phyloP scores from a whole-genome alignment of 2,329 filamentous ascomycete genomes.

The Arthroderma sp. region DNA sequence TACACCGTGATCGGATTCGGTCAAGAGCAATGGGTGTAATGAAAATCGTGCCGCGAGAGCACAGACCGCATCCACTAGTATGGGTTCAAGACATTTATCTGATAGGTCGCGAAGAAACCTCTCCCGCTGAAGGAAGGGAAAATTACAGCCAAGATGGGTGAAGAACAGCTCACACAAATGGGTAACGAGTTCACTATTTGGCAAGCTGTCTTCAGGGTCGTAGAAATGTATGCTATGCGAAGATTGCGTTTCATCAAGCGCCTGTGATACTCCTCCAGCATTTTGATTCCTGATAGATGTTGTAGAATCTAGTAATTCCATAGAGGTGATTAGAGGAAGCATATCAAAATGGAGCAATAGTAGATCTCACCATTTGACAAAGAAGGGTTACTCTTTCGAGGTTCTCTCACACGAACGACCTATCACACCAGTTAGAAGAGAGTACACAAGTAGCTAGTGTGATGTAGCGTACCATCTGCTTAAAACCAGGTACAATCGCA shows the following conservation, averaged over 20 bases:
- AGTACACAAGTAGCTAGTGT: not conserved
- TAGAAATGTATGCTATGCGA: conserved; percentile 52
- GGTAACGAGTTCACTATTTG: conserved; percentile 62
- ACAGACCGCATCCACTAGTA: conserved; percentile 76
- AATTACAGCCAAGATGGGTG: conserved; percentile 67
- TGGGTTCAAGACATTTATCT: conserved; percentile 70
- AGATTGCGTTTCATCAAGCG: conserved; percentile 16
- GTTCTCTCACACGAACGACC: conserved; percentile 45
- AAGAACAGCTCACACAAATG: conserved; percentile 73
- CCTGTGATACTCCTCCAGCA: conserved; percentile 10
- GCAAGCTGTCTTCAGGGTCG: conserved; percentile 55
- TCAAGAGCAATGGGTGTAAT: conserved; percentile 39
- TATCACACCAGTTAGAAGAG: conserved; percentile 38
- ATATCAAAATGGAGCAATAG: not conserved
- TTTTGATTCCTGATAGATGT: conserved; percentile 25
- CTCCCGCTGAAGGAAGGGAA: conserved; percentile 63
- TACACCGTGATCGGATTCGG: conserved; percentile 21
- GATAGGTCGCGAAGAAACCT: conserved; percentile 63
- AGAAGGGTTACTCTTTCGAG: conserved; percentile 27
- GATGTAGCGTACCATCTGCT: conserved; percentile 58
- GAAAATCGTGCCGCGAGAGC: conserved; percentile 73
- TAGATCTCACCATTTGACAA: conserved; percentile 24
- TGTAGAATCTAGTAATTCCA: conserved; percentile 18
- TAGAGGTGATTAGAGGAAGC: too few relatives aligned
- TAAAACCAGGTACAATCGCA: conserved; percentile 81